These are phyloP conservation scores for Thelonectria discophora DNA, from an alignment of 2,329 filamentous ascomycete species.

Conservation along the genomic window DNA sequence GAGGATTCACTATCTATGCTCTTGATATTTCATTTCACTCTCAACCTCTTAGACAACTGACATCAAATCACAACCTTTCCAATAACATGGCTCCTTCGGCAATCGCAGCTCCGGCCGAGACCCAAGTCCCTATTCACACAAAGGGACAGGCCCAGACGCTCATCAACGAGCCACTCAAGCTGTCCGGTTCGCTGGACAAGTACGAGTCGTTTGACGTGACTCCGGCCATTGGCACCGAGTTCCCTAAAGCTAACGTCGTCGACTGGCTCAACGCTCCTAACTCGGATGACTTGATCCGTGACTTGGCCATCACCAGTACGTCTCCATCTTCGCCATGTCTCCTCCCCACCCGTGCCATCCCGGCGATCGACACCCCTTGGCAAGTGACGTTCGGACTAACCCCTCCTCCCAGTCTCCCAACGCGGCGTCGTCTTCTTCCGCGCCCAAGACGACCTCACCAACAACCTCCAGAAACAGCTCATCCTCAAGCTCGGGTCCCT, in stretches of 20 bases:
- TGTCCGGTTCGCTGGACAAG: conserved; percentile 59
- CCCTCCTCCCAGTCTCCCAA: conserved; percentile 63
- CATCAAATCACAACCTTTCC: not conserved
- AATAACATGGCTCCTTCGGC: conserved; percentile 34
- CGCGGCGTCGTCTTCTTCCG: conserved; percentile 77
- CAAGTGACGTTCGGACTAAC: not conserved
- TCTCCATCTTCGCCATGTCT: not conserved
- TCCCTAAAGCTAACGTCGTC: conserved; percentile 64
- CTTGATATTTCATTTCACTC: not conserved
- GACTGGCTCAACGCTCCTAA: conserved; percentile 70
- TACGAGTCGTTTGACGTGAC: conserved; percentile 68
- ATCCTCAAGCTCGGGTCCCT: conserved; percentile 68
- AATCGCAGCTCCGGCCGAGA: conserved; percentile 20
- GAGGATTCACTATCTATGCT: not conserved
- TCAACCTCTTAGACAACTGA: not conserved
- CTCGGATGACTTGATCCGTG: conserved; percentile 69
- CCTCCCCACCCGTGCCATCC: not conserved
- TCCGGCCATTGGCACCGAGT: conserved; percentile 70
- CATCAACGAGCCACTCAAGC: conserved; percentile 54
- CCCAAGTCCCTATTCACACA: conserved; percentile 22
- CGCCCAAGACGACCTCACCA: conserved; percentile 66
- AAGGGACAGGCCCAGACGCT: conserved; percentile 31
- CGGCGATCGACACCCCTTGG: not conserved
- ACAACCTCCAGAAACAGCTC: conserved; percentile 72
- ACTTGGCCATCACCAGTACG: conserved; percentile 73